Evolutionary conservation across 2,329 filamentous ascomycete species (phyloP), one percentile per base, ranked within the genome.

Genomic region (Tolypocladium pustulatum): DNA sequence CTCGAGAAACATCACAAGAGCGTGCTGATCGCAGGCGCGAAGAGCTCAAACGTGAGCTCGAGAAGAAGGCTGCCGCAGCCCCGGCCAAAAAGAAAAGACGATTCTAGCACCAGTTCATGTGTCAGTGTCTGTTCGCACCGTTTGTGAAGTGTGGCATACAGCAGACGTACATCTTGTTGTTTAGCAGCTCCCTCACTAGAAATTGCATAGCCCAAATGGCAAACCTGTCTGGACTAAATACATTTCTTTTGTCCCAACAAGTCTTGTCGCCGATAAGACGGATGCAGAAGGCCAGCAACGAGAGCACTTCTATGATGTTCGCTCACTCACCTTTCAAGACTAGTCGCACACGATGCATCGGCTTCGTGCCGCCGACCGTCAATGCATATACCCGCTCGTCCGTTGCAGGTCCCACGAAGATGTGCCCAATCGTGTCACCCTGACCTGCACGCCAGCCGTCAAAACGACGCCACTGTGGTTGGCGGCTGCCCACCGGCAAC

Each of bases 71-170:
- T 3, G 73, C 77, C 0, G 75, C 75, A 22, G 77, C 76, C 1
- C 81, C 81, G 5, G 73, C 72, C 8, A 81, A 78, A 68, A 84
- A 84, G 72, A 84, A 82, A 69, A 73, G 81, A 51, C 79, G 75
- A 56, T 84, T 84, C 61, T 84, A 66, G 61, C 46, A 12, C 30
- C 49, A 22, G n/a, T 9, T n/a, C 49, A 22, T 7, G 17, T 9
- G 10, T n/a, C 30, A 36, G 15, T 22, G 9, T 12, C 17, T n/a
- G 30, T 51, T 27, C 15, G 15, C 27, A 5, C 46, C 27, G 2
- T 3, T 13, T 17, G 13, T 13, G 25, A 8, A 34, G 2, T 9
- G 8, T n/a, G 9, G 2, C 25, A 22, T 34, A 6, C 4, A 22
- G 20, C 49, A 36, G 9, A 36, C 30, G 20, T 8, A 13, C 20